A percentile compares a stretch with the other conserved stretches of the same genome.
These are phyloP conservation scores for Phanerodontia chrysosporium DNA, from an alignment of 768 basidiomycete genomes.

Conservation along the genomic window DNA sequence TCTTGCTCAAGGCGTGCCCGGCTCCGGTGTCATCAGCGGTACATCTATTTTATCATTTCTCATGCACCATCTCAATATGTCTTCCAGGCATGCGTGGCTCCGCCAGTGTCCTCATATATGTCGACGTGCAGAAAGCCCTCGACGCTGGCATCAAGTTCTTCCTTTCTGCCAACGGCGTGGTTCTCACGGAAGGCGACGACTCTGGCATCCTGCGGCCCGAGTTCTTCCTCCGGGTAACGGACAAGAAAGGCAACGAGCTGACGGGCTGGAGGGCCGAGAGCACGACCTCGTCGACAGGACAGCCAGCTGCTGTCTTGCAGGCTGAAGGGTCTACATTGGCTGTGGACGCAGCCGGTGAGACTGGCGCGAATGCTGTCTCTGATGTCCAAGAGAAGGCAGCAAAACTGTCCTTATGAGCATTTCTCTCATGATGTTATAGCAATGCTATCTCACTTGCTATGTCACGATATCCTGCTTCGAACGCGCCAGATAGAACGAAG, in stretches of 20 bases:
- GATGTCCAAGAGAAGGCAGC: neutral
- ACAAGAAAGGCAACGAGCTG: constrained; percentile 30
- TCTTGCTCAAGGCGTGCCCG: constrained; percentile 73
- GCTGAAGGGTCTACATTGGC: neutral
- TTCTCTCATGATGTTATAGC: too few species aligned
- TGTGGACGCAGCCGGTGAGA: neutral
- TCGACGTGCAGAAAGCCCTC: constrained; percentile 70
- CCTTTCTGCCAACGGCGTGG: constrained; percentile 82
- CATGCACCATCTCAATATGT: neutral
- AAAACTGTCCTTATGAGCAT: neutral
- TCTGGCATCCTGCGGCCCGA: constrained; percentile 54
- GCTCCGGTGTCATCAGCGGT: constrained; percentile 75
- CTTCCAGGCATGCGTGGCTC: constrained; percentile 72
- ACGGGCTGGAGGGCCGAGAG: constrained; percentile 20
- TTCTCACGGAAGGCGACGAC: constrained; percentile 77
- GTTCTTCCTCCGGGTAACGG: constrained; percentile 71
- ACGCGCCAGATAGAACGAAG: too few species aligned
- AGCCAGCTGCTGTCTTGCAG: neutral
- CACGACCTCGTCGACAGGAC: neutral
- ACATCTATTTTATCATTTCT: constrained; percentile 19
- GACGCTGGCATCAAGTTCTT: constrained; percentile 69
- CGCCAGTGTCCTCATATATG: constrained; percentile 77
- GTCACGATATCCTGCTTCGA: too few species aligned
- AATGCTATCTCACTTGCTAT: too few species aligned
- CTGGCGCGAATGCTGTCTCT: neutral